Percentiles rank a stretch among this genome's conserved stretches.
These are phyloP conservation scores for Chlorella vulgaris DNA, from an alignment of 139 green algal genomes.

Conservation along the genomic window DNA sequence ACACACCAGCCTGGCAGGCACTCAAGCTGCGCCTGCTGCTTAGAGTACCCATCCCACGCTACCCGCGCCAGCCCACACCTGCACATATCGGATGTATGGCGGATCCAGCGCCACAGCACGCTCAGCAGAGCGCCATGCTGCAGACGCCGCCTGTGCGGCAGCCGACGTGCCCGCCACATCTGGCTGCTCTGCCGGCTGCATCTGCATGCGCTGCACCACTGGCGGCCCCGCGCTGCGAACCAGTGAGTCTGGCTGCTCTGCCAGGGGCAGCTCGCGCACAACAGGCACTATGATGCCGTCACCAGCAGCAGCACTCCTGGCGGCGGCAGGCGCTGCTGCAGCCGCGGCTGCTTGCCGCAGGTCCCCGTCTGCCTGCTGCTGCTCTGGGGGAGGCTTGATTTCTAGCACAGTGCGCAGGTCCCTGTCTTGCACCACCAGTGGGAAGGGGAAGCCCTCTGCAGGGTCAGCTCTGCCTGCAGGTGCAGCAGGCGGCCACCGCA, in stretches of 20 bases:
- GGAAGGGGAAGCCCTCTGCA: constrained; percentile 37
- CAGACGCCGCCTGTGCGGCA: background rate
- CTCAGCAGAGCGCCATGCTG: constrained; percentile 15
- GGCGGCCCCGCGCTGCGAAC: constrained; percentile 3
- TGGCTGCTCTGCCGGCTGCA: background rate
- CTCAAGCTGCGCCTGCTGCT: background rate
- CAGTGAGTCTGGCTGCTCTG: constrained; percentile 29
- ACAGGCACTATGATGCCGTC: constrained; percentile 34
- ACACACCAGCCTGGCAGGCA: background rate
- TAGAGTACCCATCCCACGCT: background rate
- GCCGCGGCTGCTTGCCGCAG: background rate
- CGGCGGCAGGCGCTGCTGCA: background rate
- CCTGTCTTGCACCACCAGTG: constrained; percentile 48
- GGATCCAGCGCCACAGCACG: constrained; percentile 29
- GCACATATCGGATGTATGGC: constrained; percentile 46
- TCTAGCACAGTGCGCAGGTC: constrained; percentile 49
- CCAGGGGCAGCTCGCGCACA: constrained; percentile 8
- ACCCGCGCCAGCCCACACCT: background rate
- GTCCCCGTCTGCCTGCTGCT: constrained; percentile 8
- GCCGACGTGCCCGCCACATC: constrained; percentile 12
- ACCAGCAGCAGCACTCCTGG: background rate
- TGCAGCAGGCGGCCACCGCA: background rate
- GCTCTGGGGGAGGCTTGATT: constrained; percentile 31
- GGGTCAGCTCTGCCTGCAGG: constrained; percentile 32
- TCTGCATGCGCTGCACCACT: constrained; percentile 20